Evolutionary conservation across 306 rosid genomes (phyloP), one percentile per base, ranked within the genome.

Genomic region (Lotus japonicus): DNA sequence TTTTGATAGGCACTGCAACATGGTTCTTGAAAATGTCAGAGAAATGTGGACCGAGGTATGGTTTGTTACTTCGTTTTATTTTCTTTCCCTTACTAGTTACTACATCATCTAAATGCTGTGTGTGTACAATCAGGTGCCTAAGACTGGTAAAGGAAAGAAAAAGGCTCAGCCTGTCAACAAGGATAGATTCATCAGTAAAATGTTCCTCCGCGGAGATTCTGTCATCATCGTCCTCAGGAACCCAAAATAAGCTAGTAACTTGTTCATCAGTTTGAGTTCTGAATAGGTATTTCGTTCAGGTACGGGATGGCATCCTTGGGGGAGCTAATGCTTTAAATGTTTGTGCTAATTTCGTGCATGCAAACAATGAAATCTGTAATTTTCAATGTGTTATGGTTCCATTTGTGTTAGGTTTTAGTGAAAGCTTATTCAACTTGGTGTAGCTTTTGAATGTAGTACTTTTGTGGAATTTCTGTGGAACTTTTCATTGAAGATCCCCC

Each of bases 1-100:
- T 13, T 94, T 94, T 11, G 98, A 94, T 44, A 76, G 98, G 68
- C 98, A 90, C 77, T 94, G 96, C 83, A 92, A 92, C 67, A 90
- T 94, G 97, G 97, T 94, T 73, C 87, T 94, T 57, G 98, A 94
- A 72, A 94, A 94, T 82, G 98, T 94, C 17, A 45, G 94, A 77
- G 97, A 94, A 81, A 94, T 94, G 98, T 94, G 98, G 98, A 94
- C 98, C 2, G 98, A 94, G 95, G 98, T 90, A 68, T 67, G 64
- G 56, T 42, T 66, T 59, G 11, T 51, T 13, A 11, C 17, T 38
- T 59, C 3, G 13, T 50, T 38, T 38, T 58, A 4, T 6, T 41
- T 23, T 35, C 31, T 50, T 12, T 9, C 4, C 6, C 36, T 11
- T 38, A 11, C 38, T 26, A 2, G 2, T 26, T 26, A 4, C 31